Evolutionary conservation across 768 basidiomycete genomes (phyloP).

Genomic region (Daedalea quercina): DNA sequence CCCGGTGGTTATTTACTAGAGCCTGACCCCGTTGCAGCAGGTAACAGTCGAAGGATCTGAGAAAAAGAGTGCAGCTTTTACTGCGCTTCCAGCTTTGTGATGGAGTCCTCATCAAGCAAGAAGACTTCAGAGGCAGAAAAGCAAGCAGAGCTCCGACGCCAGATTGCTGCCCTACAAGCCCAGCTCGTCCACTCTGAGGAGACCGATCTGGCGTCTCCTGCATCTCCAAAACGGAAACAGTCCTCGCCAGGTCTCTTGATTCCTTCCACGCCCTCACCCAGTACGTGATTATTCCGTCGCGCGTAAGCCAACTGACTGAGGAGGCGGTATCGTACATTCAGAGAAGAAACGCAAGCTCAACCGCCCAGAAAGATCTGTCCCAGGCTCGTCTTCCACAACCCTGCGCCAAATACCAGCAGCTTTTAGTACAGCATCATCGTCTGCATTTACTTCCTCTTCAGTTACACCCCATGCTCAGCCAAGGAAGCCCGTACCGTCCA

Average conservation of each 20-base stretch:
- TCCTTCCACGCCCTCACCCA: slow-evolving; percentile 63
- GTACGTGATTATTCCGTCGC: slow-evolving; percentile 31
- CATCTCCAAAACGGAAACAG: slow-evolving; percentile 45
- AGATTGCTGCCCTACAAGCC: slow-evolving; percentile 52
- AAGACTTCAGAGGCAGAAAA: slow-evolving; percentile 13
- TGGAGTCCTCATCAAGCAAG: slow-evolving; percentile 12
- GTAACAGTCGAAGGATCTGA: no score
- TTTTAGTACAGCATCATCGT: not conserved
- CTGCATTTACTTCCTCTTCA: not conserved
- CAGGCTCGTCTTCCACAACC: not conserved
- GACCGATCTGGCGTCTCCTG: slow-evolving; percentile 13
- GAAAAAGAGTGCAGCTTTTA: no score
- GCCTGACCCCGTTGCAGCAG: no score
- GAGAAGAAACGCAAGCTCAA: slow-evolving; percentile 40
- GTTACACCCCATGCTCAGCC: slow-evolving; percentile 8
- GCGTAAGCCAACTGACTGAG: no score
- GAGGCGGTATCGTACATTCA: slow-evolving; percentile 12
- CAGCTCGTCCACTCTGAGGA: slow-evolving; percentile 36
- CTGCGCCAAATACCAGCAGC: not conserved
- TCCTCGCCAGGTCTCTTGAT: slow-evolving; percentile 33
- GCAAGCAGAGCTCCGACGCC: slow-evolving; percentile 43
- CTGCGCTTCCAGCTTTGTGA: not conserved
- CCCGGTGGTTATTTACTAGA: no score
- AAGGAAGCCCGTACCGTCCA: slow-evolving; percentile 41
- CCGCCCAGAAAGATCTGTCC: slow-evolving; percentile 8